Percentiles rank a stretch among this genome's conserved stretches.
phyloP scores from a whole-genome alignment of 2,329 filamentous ascomycete species.

The Scopulariopsis brevicaulis region DNA sequence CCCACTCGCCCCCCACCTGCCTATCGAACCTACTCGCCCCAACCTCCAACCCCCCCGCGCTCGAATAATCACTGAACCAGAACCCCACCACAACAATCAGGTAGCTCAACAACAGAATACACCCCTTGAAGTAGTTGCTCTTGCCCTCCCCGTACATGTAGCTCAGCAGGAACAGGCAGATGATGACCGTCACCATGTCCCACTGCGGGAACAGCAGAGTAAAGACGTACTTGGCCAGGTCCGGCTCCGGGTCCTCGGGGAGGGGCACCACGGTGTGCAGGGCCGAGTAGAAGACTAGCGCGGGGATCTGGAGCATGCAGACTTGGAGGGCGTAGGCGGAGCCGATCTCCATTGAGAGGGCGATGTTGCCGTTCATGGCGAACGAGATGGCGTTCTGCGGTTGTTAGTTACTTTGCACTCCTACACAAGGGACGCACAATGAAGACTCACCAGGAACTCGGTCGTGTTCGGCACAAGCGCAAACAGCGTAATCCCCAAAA shows the following conservation, averaged over 20 bases:
- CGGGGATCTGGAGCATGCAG: constrained; percentile 86
- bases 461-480: constrained; percentile 96
- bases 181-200: constrained; percentile 95
- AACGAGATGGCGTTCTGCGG: constrained; percentile 90
- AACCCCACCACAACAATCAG: constrained; percentile 86
- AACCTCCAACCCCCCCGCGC: constrained; percentile 24
- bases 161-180: constrained; percentile 91
- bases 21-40: constrained; percentile 40
- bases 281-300: constrained; percentile 83
- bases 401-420: constrained; percentile 8
- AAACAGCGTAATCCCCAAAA: constrained; percentile 91
- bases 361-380: constrained; percentile 99
- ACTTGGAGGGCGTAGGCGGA: constrained; percentile 95
- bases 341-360: constrained; percentile 96
- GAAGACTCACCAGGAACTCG: constrained; percentile 69
- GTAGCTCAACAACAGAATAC: constrained; percentile 86
- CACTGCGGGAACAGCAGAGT: constrained; percentile 94
- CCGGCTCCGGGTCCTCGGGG: constrained; percentile 15
- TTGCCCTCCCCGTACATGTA: constrained; percentile 98
- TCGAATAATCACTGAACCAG: constrained; percentile 60
- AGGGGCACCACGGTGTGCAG: constrained; percentile 42
- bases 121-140: constrained; percentile 99
- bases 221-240: constrained; percentile 53
- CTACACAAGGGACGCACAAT: constrained; percentile 4
- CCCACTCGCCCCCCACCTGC: constrained; percentile 37